Percentiles rank a stretch among this genome's conserved stretches.
phyloP scores from a whole-genome alignment of 2,329 filamentous ascomycete genomes.

The Basipetospora sp. region DNA sequence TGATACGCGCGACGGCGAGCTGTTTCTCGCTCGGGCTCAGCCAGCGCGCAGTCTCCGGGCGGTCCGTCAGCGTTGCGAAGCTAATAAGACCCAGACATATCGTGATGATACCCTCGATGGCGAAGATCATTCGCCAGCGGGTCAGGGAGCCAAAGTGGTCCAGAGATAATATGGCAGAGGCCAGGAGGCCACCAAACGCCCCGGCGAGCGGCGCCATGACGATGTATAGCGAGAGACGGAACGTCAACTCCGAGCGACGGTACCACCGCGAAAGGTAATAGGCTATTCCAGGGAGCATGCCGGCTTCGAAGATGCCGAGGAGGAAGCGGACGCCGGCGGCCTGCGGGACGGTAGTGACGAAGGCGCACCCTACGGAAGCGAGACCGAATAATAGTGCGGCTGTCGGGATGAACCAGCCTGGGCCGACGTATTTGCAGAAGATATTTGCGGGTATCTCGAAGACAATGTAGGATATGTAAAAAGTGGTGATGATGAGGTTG shows the following conservation, averaged over 20 bases:
- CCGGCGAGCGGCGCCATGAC: slow-evolving; percentile 52
- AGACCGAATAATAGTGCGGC: slow-evolving; percentile 44
- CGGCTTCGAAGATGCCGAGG: slow-evolving; percentile 47
- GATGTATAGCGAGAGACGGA: slow-evolving; percentile 49
- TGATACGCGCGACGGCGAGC: slow-evolving; percentile 46
- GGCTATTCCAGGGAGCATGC: slow-evolving; percentile 50
- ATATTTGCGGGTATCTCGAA: slow-evolving; percentile 51
- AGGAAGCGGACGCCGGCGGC: slow-evolving; percentile 44
- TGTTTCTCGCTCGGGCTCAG: slow-evolving; percentile 47
- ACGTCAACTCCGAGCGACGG: slow-evolving; percentile 29
- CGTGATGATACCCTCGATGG: slow-evolving; percentile 52
- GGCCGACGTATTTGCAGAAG: slow-evolving; percentile 48
- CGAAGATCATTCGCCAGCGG: slow-evolving; percentile 57
- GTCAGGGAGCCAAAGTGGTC: slow-evolving; percentile 38
- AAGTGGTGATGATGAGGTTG: slow-evolving; percentile 45
- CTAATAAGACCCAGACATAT: slow-evolving; percentile 36
- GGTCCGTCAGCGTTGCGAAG: slow-evolving; percentile 50
- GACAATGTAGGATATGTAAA: slow-evolving; percentile 51
- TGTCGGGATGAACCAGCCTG: slow-evolving; percentile 48
- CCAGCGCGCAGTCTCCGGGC: slow-evolving; percentile 52
- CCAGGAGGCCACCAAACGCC: slow-evolving; percentile 52
- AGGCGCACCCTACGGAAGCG: slow-evolving; percentile 44
- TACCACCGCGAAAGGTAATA: slow-evolving; percentile 55
- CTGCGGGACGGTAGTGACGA: slow-evolving; percentile 34
- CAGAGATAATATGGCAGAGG: slow-evolving; percentile 46